A percentile compares a stretch with the other conserved stretches of the same genome.
phyloP scores from a whole-genome alignment of 1,284 basidiomycete genomes.

The Tilletia walkeri region DNA sequence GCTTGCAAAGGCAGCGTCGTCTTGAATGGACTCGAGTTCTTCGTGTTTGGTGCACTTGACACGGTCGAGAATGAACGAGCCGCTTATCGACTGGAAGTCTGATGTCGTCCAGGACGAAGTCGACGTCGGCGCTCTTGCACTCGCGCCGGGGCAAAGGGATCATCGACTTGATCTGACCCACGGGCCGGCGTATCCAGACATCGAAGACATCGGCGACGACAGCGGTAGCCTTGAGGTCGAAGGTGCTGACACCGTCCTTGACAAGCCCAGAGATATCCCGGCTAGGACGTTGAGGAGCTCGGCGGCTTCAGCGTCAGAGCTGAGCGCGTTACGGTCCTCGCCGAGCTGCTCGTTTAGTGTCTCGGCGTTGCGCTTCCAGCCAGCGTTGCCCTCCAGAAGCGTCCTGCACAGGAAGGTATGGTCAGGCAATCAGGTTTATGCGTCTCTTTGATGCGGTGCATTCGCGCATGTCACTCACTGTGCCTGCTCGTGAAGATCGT shows the following conservation, averaged over 20 bases:
- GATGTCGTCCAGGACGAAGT: conserved; percentile 58
- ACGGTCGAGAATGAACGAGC: conserved; percentile 59
- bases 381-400: conserved; percentile 52
- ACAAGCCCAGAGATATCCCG: conserved; percentile 47
- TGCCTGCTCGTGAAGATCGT: conserved; percentile 56
- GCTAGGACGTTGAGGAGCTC: conserved; percentile 56
- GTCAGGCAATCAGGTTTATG: too few relatives aligned
- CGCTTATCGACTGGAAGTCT: conserved; percentile 55
- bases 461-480: conserved; percentile 27
- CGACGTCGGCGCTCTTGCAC: conserved; percentile 58
- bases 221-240: conserved; percentile 42
- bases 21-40: conserved; percentile 58
- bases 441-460: too few relatives aligned
- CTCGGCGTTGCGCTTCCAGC: conserved; percentile 55
- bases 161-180: conserved; percentile 59
- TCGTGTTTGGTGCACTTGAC: conserved; percentile 58
- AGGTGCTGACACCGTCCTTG: conserved; percentile 22
- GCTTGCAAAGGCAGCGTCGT: conserved; percentile 57
- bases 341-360: conserved; percentile 56
- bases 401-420: conserved; percentile 22
- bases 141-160: conserved; percentile 59
- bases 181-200: conserved; percentile 56
- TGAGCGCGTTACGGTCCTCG: conserved; percentile 54
- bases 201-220: conserved; percentile 58
- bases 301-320: conserved; percentile 52